Percentiles rank a stretch among this genome's conserved stretches.
Conservation (phyloP, 2,329 filamentous ascomycete genomes). For the Claviceps capensis region DNA sequence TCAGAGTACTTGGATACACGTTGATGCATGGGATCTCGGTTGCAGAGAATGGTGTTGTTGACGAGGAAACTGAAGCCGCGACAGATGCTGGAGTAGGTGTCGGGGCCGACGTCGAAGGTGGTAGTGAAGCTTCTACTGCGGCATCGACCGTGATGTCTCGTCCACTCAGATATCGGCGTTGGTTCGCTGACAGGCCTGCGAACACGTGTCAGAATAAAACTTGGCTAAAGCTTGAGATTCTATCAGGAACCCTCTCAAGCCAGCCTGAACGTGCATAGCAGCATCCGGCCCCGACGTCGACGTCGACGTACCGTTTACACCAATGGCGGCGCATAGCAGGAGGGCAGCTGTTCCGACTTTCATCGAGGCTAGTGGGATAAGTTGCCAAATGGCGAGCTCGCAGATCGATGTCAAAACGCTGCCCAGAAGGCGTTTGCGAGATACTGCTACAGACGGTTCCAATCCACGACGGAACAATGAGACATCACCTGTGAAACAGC, state of each 20-base stretch:
- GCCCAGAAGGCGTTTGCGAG: too few relatives aligned
- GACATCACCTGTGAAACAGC: slow-evolving; percentile 4
- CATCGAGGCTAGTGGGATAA: slow-evolving; percentile 7
- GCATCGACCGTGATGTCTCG: neutral
- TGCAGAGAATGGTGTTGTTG: neutral
- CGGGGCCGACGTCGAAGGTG: neutral
- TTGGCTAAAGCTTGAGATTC: neutral
- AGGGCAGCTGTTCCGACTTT: slow-evolving; percentile 5
- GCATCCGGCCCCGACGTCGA: neutral
- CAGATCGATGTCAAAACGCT: too few relatives aligned
- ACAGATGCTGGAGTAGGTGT: neutral
- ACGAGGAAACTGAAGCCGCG: neutral
- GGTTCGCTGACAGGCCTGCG: neutral
- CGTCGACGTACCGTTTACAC: slow-evolving; percentile 5
- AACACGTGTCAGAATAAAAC: neutral
- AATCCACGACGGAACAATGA: neutral
- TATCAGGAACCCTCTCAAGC: neutral
- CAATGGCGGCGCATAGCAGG: slow-evolving; percentile 8
- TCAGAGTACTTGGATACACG: neutral
- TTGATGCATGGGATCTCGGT: neutral
- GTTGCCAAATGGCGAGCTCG: neutral
- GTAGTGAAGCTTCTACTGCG: neutral
- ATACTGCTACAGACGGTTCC: neutral
- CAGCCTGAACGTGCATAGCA: neutral
- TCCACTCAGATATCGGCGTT: neutral